Conservation (phyloP, 352 stramenopile species). For the Elongisporangium anandrum region DNA sequence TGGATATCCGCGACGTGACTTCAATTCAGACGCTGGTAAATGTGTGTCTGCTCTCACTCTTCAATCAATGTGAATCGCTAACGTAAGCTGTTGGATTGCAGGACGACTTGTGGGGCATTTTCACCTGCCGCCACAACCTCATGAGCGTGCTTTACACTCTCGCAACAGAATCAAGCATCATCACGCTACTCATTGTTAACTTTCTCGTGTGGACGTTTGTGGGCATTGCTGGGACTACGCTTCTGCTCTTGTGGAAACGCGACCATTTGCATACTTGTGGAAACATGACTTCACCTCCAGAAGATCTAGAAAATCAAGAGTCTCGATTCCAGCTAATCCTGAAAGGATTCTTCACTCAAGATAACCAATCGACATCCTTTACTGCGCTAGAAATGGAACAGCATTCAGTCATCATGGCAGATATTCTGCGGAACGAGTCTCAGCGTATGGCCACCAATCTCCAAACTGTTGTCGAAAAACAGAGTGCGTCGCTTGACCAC, state of each 20-base stretch:
- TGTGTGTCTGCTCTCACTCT: neutral
- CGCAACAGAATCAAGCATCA: constrained; percentile 23
- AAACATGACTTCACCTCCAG: neutral
- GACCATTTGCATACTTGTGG: constrained; percentile 20
- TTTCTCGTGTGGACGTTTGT: constrained; percentile 34
- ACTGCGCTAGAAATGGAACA: neutral
- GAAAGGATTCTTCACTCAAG: neutral
- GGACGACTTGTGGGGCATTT: constrained; percentile 35
- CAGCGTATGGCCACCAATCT: neutral
- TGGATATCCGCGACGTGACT: constrained; percentile 54
- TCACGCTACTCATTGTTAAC: constrained; percentile 26
- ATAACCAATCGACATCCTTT: neutral
- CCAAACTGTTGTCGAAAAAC: neutral
- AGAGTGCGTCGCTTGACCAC: neutral
- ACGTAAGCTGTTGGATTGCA: neutral
- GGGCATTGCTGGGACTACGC: constrained; percentile 25
- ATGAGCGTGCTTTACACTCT: constrained; percentile 33
- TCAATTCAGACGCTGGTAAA: constrained; percentile 33
- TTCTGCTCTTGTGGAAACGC: constrained; percentile 38
- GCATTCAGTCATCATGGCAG: neutral
- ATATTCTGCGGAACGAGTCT: neutral
- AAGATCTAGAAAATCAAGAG: neutral
- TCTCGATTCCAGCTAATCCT: neutral
- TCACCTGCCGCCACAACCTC: constrained; percentile 40
- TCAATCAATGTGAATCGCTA: neutral